Conservation (phyloP, 2,329 filamentous ascomycete genomes). For the Lecanicillium sp. region DNA sequence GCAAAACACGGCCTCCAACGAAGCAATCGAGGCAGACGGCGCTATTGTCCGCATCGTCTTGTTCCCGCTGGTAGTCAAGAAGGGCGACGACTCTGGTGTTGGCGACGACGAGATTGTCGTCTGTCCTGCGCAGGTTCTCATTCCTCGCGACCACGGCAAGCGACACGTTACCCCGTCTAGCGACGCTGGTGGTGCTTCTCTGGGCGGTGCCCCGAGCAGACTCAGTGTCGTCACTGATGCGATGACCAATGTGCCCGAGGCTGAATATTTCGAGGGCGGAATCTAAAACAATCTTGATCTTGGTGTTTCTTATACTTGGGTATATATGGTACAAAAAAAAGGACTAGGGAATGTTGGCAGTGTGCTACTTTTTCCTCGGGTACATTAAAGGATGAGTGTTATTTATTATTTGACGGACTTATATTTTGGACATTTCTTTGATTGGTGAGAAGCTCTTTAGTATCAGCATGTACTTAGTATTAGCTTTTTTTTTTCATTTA, state of each 20-base stretch:
- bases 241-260: conserved; percentile 19
- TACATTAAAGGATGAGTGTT: no score
- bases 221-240: conserved; percentile 28
- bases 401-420: background rate
- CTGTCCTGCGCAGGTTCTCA: conserved; percentile 86
- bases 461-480: no score
- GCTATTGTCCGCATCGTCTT: conserved; percentile 85
- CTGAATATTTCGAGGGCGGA: conserved; percentile 24
- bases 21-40: conserved; percentile 68
- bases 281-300: conserved; percentile 17
- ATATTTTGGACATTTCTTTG: no score
- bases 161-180: conserved; percentile 39
- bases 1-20: conserved; percentile 51
- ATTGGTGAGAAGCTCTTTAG: no score
- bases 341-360: background rate
- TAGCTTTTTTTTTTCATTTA: background rate
- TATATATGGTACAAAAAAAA: background rate
- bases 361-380: no score
- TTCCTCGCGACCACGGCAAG: conserved; percentile 46
- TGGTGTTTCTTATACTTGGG: conserved; percentile 1
- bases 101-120: conserved; percentile 95
- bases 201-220: conserved; percentile 27
- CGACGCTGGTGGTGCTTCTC: conserved; percentile 41
- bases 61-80: conserved; percentile 94
- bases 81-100: conserved; percentile 78